Evolutionary conservation across 108 stramenopile species (phyloP).

Genomic region (Cylindrotheca fusiformis): DNA sequence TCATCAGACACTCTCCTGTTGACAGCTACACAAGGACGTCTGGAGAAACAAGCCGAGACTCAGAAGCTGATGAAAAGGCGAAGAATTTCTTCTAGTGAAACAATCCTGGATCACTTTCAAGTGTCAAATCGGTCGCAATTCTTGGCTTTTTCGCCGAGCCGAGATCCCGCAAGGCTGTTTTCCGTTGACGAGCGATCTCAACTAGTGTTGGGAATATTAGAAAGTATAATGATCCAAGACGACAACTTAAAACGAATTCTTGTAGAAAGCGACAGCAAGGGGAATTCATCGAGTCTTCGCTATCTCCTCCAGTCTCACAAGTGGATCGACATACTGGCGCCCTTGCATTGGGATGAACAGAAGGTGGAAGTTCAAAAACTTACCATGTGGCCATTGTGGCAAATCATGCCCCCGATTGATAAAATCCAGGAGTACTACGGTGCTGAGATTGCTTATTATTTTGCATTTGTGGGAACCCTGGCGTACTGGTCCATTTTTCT

Average conservation of each 20-base stretch:
- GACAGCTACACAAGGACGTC: slow-evolving; percentile 39
- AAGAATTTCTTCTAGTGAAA: slow-evolving; percentile 13
- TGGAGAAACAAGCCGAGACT: slow-evolving; percentile 56
- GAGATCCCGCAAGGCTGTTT: slow-evolving; percentile 47
- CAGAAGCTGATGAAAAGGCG: slow-evolving; percentile 36
- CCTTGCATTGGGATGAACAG: slow-evolving; percentile 34
- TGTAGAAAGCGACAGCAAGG: not conserved
- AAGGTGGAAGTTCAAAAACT: slow-evolving; percentile 31
- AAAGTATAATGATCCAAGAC: slow-evolving; percentile 13
- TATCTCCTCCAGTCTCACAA: slow-evolving; percentile 33
- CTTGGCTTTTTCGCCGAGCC: not conserved
- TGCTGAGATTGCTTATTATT: slow-evolving; percentile 61
- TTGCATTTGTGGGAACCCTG: slow-evolving; percentile 70
- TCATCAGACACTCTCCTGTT: slow-evolving; percentile 21
- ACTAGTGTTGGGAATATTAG: slow-evolving; percentile 40
- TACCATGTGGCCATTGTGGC: slow-evolving; percentile 28
- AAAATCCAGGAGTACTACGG: slow-evolving; percentile 63
- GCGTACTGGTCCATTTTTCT: slow-evolving; percentile 45
- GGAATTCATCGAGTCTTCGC: slow-evolving; percentile 6
- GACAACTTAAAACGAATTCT: not conserved
- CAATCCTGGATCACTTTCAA: slow-evolving; percentile 52
- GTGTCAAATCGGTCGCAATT: slow-evolving; percentile 32
- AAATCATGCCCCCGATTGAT: slow-evolving; percentile 46
- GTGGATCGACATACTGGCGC: slow-evolving; percentile 48
- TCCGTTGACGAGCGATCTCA: slow-evolving; percentile 35